Conservation (phyloP, 768 basidiomycete species). For the Tephrocybe sp. region DNA sequence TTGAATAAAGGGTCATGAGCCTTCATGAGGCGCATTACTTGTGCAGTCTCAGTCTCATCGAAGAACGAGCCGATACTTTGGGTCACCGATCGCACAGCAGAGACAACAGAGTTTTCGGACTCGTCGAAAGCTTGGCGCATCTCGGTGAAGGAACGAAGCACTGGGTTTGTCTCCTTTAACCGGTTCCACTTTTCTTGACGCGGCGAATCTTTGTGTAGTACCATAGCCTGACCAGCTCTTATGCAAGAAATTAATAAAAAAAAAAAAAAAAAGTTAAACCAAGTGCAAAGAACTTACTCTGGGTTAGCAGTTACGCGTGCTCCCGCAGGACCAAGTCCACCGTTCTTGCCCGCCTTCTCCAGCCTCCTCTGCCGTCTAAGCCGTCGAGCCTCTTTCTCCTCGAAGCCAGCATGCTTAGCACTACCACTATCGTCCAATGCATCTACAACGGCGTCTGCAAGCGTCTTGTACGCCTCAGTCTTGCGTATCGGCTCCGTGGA, state of each 20-base stretch:
- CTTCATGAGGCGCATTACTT: constrained; percentile 85
- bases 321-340: constrained; percentile 47
- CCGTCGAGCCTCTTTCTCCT: constrained; percentile 90
- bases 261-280: neutral
- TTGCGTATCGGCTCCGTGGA: constrained; percentile 97
- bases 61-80: constrained; percentile 86
- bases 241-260: neutral
- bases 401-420: constrained; percentile 93
- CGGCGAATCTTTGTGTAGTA: constrained; percentile 79
- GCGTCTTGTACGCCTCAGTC: constrained; percentile 89
- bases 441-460: constrained; percentile 87
- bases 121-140: constrained; percentile 80
- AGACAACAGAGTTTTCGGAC: constrained; percentile 88
- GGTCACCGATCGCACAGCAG: constrained; percentile 78
- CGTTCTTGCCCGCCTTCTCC: constrained; percentile 76
- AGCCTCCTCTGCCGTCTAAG: constrained; percentile 76
- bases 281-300: constrained; percentile 54
- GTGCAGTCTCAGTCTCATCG: constrained; percentile 98
- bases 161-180: constrained; percentile 76
- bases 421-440: constrained; percentile 92
- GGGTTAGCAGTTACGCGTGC: constrained; percentile 66
- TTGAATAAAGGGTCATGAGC: constrained; percentile 85
- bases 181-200: constrained; percentile 79
- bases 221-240: constrained; percentile 85
- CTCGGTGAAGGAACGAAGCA: constrained; percentile 56